phyloP scores from a whole-genome alignment of 1,284 basidiomycete species.

The Grifola frondosa region DNA sequence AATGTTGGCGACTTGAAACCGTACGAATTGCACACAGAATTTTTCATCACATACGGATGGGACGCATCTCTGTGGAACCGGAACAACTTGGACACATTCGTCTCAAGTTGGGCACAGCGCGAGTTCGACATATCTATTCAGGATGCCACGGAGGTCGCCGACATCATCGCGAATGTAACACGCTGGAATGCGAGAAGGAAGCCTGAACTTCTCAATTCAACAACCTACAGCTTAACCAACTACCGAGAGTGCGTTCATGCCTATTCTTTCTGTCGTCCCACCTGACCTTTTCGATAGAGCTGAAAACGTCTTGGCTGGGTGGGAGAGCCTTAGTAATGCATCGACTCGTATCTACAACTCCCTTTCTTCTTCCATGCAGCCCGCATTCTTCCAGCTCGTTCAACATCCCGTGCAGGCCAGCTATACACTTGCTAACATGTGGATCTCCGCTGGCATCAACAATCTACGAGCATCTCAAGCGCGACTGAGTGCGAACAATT shows the following conservation, averaged over 20 bases:
- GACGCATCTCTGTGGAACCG: conserved; percentile 53
- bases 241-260: conserved; percentile 60
- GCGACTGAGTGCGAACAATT: conserved; percentile 56
- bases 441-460: conserved; percentile 58
- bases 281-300: conserved; percentile 39
- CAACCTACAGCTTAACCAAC: conserved; percentile 61
- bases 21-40: conserved; percentile 69
- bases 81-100: conserved; percentile 53
- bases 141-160: conserved; percentile 43
- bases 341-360: conserved; percentile 58
- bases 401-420: conserved; percentile 63
- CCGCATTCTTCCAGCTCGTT: conserved; percentile 69
- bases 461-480: conserved; percentile 66
- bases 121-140: conserved; percentile 54
- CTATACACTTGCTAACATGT: conserved; percentile 54
- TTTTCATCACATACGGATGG: conserved; percentile 66
- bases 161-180: conserved; percentile 59
- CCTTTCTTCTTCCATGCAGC: conserved; percentile 44
- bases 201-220: conserved; percentile 63
- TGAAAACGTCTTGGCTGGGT: conserved; percentile 50
- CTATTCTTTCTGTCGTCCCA: conserved; percentile 1
- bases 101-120: conserved; percentile 58
- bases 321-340: conserved; percentile 46
- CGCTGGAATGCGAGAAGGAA: conserved; percentile 63
- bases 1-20: conserved; percentile 75